Evolutionary conservation across 129 eudicot species (phyloP).

Genomic region (sunflower (Helianthus annuus)): HanXRQr2.0-SUNRISE NC_035445.2:170491801-170492300

Average conservation of each 20-base stretch:
- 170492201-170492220: too few species aligned
- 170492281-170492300: too few species aligned
- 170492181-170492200: too few species aligned
- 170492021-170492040: conserved; percentile 29
- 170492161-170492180: too few species aligned
- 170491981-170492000: conserved; percentile 21
- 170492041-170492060: conserved; percentile 30
- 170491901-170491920: conserved; percentile 22
- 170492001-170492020: conserved; percentile 26
- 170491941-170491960: conserved; percentile 29
- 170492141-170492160: too few species aligned
- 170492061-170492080: conserved; percentile 38
- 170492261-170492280: too few species aligned
- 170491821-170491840: conserved; percentile 30
- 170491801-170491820: conserved; percentile 38
- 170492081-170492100: conserved; percentile 37
- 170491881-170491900: conserved; percentile 43
- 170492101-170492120: conserved; percentile 32
- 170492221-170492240: too few species aligned
- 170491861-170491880: conserved; percentile 16
- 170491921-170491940: conserved; percentile 27
- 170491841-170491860: conserved; percentile 25
- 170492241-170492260: too few species aligned
- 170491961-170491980: conserved; percentile 26
- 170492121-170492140: conserved; percentile 28